Percentiles rank a stretch among this genome's conserved stretches.
Evolutionary conservation across 2,329 filamentous ascomycete species (phyloP).

Genomic region (Beauveria pseudobassiana): DNA sequence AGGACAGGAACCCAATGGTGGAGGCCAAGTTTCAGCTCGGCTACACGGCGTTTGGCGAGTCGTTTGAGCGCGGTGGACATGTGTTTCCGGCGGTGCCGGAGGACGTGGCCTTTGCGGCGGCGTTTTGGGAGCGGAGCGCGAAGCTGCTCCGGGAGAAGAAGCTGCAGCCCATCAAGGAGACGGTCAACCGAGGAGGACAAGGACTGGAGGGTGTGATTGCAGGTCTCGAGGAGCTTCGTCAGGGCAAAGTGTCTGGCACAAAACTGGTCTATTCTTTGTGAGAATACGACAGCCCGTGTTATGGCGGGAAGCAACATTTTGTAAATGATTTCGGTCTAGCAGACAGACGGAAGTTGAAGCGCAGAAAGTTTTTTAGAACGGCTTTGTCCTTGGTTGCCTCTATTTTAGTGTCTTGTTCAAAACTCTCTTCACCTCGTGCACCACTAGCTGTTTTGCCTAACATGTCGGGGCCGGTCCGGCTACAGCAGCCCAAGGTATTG

Average conservation of each 20-base stretch:
- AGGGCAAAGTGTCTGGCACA: slow-evolving; percentile 28
- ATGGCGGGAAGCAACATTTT: too few species aligned
- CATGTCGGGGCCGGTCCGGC: too few species aligned
- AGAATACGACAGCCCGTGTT: too few species aligned
- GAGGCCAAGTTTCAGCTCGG: slow-evolving; percentile 23
- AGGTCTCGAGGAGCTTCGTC: slow-evolving; percentile 24
- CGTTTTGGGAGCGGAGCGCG: slow-evolving; percentile 27
- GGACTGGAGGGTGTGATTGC: slow-evolving; percentile 28
- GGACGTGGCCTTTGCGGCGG: slow-evolving; percentile 28
- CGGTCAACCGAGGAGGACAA: slow-evolving; percentile 15
- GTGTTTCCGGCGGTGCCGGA: slow-evolving; percentile 17
- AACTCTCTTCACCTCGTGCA: too few species aligned
- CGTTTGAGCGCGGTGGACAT: slow-evolving; percentile 19
- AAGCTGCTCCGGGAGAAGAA: slow-evolving; percentile 27
- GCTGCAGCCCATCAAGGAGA: slow-evolving; percentile 25
- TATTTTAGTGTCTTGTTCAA: too few species aligned
- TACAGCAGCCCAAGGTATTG: too few species aligned
- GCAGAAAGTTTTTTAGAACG: too few species aligned
- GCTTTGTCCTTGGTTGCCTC: too few species aligned
- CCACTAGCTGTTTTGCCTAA: too few species aligned
- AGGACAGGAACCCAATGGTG: background rate
- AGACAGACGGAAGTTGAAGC: too few species aligned
- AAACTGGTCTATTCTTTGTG: slow-evolving; percentile 38
- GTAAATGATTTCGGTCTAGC: too few species aligned
- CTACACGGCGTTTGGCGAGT: slow-evolving; percentile 34